These are phyloP conservation scores for Cladosporium oxysporum DNA, from an alignment of 2,329 filamentous ascomycete genomes.

Conservation along the genomic window DNA sequence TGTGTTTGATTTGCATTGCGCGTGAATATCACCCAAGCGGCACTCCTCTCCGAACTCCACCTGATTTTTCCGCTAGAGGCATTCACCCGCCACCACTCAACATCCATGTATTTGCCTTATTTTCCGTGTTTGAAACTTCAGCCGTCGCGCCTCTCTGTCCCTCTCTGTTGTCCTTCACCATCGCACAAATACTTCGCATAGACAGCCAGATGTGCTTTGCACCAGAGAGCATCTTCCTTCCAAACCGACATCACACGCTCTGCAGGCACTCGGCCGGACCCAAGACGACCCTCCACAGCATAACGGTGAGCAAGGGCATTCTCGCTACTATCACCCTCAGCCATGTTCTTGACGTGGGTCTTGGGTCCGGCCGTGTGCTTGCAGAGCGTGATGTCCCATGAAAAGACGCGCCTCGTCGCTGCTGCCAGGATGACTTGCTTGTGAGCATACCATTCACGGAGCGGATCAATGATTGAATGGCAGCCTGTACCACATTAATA, in stretches of 20 bases:
- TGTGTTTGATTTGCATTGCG: not conserved
- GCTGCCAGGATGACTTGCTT: too few species aligned
- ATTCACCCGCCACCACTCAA: not conserved
- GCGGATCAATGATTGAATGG: conserved; percentile 11
- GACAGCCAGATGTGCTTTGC: not conserved
- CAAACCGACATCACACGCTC: too few species aligned
- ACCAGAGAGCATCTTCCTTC: too few species aligned
- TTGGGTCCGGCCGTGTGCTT: too few species aligned
- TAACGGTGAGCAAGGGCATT: not conserved
- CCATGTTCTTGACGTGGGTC: too few species aligned
- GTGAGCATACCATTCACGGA: not conserved
- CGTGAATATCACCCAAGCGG: not conserved
- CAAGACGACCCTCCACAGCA: too few species aligned
- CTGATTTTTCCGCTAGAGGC: not conserved
- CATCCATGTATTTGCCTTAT: not conserved
- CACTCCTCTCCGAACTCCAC: not conserved
- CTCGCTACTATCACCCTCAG: too few species aligned
- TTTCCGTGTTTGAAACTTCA: not conserved
- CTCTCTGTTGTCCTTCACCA: not conserved
- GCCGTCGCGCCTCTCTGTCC: not conserved
- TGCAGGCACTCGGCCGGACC: too few species aligned
- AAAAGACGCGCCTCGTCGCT: too few species aligned
- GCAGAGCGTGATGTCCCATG: too few species aligned
- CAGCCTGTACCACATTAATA: conserved; percentile 14
- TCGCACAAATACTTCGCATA: not conserved